phyloP scores from a whole-genome alignment of 768 basidiomycete genomes.

The Naganishia vaughanmartiniae region DNA sequence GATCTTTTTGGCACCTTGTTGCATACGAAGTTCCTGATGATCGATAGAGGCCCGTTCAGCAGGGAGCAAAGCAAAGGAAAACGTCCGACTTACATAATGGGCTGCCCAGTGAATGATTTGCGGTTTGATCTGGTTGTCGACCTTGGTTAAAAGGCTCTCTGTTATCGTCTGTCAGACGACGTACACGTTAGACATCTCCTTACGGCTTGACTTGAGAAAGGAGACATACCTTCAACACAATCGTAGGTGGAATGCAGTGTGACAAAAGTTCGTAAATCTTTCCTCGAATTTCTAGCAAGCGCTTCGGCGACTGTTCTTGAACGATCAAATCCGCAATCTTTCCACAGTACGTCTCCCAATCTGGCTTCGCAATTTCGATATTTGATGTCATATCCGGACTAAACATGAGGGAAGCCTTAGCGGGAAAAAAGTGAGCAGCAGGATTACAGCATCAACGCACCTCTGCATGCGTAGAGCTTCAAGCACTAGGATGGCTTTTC shows the following conservation, averaged over 20 bases:
- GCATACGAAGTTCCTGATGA: constrained; percentile 85
- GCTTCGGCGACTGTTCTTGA: constrained; percentile 79
- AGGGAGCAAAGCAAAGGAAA: background rate
- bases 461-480: constrained; percentile 97
- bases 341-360: constrained; percentile 96
- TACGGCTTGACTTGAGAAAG: background rate
- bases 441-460: constrained; percentile 55
- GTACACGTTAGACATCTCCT: background rate
- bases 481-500: constrained; percentile 89
- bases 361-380: constrained; percentile 87
- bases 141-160: constrained; percentile 76
- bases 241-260: constrained; percentile 92
- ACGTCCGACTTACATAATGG: constrained; percentile 68
- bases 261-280: constrained; percentile 93
- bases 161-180: constrained; percentile 72
- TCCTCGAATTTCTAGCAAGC: constrained; percentile 84
- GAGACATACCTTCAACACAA: constrained; percentile 75
- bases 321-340: constrained; percentile 88
- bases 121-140: constrained; percentile 84
- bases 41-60: background rate
- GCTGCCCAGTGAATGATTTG: constrained; percentile 98
- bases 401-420: constrained; percentile 14
- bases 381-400: constrained; percentile 80
- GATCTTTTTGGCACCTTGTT: constrained; percentile 87
- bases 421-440: background rate